Evolutionary conservation across 768 basidiomycete genomes (phyloP), one percentile per base, ranked within the genome.

Genomic region (Ramaria sp.): DNA sequence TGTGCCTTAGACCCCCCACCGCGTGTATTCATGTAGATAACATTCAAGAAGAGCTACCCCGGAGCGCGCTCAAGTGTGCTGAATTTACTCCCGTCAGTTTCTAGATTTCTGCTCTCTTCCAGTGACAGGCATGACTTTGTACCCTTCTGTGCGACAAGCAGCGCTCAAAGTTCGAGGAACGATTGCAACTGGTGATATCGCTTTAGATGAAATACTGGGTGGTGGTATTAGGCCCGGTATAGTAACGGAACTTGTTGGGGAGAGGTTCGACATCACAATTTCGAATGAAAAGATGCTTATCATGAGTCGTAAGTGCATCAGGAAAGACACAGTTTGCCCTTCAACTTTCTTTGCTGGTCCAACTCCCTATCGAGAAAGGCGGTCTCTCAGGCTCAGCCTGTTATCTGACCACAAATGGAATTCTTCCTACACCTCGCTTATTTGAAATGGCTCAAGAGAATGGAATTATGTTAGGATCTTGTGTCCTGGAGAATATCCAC

Each of bases 71-170:
- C 81, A 58, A 99, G 81, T 0, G 96, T 98, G 66, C 96, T 96
- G 68, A 99, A 99, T 37, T n/a, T n/a, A n/a, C n/a, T n/a, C n/a
- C n/a, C n/a, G n/a, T n/a, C n/a, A n/a, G n/a, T n/a, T n/a, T n/a
- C n/a, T n/a, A n/a, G n/a, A n/a, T n/a, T 95, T 99, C 69, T 98
- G 96, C 70, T 99, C 96, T 75, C 98, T 98, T 15, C 96, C 94
- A 58, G 96, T 96, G 38, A 96, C 96, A 43, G n/a, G n/a, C n/a
- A n/a, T n/a, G n/a, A n/a, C n/a, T n/a, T 43, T 9, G 24, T 43
- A 20, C 51, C 45, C 45, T 15, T 25, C 25, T 13, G 22, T 34
- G 28, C 41, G 20, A 22, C 27, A 55, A 20, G 69, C 67, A 34
- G 7, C 32, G 13, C 32, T 34, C 32, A 8, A 34, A 34, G 13